These are phyloP conservation scores for Melocanna baccifera DNA, from an alignment of 176 grass and related monocot genomes.

Conservation along the genomic window DNA sequence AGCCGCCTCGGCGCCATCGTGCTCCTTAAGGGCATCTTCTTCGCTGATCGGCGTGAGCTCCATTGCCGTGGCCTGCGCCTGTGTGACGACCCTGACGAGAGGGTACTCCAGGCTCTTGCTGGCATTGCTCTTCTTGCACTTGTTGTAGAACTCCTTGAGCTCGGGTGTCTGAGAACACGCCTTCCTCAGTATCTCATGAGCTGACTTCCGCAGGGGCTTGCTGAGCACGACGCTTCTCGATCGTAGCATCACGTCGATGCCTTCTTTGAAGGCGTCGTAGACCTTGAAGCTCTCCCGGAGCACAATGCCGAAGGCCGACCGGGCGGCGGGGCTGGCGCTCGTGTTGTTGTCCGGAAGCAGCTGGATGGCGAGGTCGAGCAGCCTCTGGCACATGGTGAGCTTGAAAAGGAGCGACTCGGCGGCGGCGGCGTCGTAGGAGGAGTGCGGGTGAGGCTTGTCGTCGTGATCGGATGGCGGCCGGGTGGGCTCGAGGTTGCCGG, in stretches of 20 bases:
- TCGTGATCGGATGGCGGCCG: not conserved
- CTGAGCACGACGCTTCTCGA: slow-evolving; percentile 15
- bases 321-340: slow-evolving; percentile 41
- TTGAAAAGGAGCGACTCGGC: slow-evolving; percentile 43
- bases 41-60: slow-evolving; percentile 17
- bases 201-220: slow-evolving; percentile 35
- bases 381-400: slow-evolving; percentile 64
- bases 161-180: slow-evolving; percentile 59
- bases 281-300: slow-evolving; percentile 92
- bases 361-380: slow-evolving; percentile 80
- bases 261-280: slow-evolving; percentile 62
- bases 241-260: slow-evolving; percentile 36
- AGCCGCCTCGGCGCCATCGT: not conserved
- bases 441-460: not conserved
- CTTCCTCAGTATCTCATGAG: slow-evolving; percentile 64
- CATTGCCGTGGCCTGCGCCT: slow-evolving; percentile 35
- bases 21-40: not conserved
- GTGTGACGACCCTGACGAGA: slow-evolving; percentile 65
- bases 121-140: slow-evolving; percentile 57
- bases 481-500: slow-evolving; percentile 75
- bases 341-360: slow-evolving; percentile 53
- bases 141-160: slow-evolving; percentile 85
- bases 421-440: slow-evolving; percentile 18
- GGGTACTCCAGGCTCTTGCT: slow-evolving; percentile 76
- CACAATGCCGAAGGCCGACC: slow-evolving; percentile 68